Evolutionary conservation across 345 rosid genomes (phyloP).

Genomic region (Moringa oleifera): DNA sequence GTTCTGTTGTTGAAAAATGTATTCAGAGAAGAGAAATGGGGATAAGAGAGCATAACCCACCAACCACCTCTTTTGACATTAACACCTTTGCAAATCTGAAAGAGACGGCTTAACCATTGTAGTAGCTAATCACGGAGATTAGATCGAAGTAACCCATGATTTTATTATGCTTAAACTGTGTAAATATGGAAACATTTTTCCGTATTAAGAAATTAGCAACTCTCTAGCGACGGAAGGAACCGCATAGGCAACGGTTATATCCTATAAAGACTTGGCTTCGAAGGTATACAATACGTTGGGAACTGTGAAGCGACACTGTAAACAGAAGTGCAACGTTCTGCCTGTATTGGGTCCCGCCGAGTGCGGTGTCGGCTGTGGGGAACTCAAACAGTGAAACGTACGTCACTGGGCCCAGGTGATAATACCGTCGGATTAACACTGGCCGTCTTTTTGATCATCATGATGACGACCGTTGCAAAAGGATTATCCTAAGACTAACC

Average conservation of each 20-base stretch:
- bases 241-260: conserved; percentile 20
- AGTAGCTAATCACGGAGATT: conserved; percentile 17
- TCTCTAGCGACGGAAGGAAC: no score
- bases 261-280: conserved; percentile 38
- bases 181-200: conserved; percentile 16
- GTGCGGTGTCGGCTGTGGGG: conserved; percentile 36
- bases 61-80: conserved; percentile 55
- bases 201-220: no score
- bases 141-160: neutral
- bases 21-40: conserved; percentile 7
- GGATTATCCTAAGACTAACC: no score
- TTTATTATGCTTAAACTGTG: conserved; percentile 9
- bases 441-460: neutral
- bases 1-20: neutral
- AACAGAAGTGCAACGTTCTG: conserved; percentile 25
- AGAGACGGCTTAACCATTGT: conserved; percentile 51
- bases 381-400: conserved; percentile 7
- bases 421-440: neutral
- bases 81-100: conserved; percentile 48
- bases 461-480: neutral
- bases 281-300: conserved; percentile 20
- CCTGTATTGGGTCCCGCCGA: conserved; percentile 26
- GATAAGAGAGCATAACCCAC: conserved; percentile 28
- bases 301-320: conserved; percentile 18
- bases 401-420: no score